Base-by-base conservation (phyloP, 2,329 filamentous ascomycete genomes). In the Penicillium sp. region DNA sequence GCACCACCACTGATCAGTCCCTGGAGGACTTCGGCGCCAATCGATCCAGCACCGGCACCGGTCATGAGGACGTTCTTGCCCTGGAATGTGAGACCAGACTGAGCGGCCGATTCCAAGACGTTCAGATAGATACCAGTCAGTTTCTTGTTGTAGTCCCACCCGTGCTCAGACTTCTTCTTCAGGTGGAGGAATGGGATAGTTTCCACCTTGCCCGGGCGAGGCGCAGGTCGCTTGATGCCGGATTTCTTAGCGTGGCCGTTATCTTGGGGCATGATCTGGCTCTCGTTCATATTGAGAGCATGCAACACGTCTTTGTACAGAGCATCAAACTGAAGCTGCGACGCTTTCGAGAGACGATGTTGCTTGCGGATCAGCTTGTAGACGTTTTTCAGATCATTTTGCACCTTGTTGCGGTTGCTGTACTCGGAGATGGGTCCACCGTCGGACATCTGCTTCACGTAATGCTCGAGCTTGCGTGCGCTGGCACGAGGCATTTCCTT, bases 101-200 rank as follows among this genome's bases (percentile, higher is more conserved):
- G 84, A 49, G 92, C 92, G 50, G 89, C 88, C 47, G 89, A 79
- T 70, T 95, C 89, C 20, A 98, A 70, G 46, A 87, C 88, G 62
- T 95, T 87, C 22, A 98, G 79, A 64, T 98, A 98, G 53, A 89
- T 68, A 40, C 86, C 85, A 15, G 92, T 96, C 41, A 98, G 78
- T 73, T 93, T 95, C 77, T 96, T 98, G 79, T 87, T 96, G 74
- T 96, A 98, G 60, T 96, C 89, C 92, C 92, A 98, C 45, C 90
- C 90, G 58, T 95, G 84, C 45, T 89, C 79, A 69, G 94, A 93
- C 66, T 87, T 85, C 79, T 95, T 95, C 78, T 95, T 95, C 41
- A 98, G 74, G 64, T 98, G 92, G 36, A 98, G 71, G 80, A 98
- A 98, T 22, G 92, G 92, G 53, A 98, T 93, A 12, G 92, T 95